Conservation (phyloP, 108 stramenopile genomes). For the Craspedostauros australis region DNA sequence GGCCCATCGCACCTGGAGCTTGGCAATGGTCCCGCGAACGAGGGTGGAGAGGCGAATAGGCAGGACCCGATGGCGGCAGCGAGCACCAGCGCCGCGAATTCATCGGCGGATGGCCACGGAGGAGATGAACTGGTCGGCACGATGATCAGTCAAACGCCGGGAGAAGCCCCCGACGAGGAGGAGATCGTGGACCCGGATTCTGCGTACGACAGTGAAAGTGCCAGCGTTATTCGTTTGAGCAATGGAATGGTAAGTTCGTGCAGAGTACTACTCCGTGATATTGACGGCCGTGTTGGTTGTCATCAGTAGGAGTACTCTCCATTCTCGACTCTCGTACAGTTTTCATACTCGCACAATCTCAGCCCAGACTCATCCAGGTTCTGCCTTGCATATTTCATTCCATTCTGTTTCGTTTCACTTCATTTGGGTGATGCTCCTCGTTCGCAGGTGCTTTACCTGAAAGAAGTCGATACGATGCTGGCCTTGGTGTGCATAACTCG, state of each 20-base stretch:
- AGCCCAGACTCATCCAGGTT: background rate
- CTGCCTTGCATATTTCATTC: background rate
- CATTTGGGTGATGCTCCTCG: background rate
- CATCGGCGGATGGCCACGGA: slow-evolving; percentile 3
- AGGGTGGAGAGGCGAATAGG: slow-evolving; percentile 7
- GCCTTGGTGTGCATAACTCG: slow-evolving; percentile 96
- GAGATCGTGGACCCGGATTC: slow-evolving; percentile 56
- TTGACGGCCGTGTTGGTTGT: no score
- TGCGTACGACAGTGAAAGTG: slow-evolving; percentile 89
- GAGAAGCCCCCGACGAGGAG: slow-evolving; percentile 41
- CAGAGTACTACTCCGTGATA: no score
- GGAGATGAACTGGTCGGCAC: slow-evolving; percentile 68
- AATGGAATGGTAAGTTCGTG: slow-evolving; percentile 94
- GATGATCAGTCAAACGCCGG: slow-evolving; percentile 57
- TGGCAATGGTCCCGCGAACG: slow-evolving; percentile 2
- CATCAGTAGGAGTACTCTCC: no score
- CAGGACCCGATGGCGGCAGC: slow-evolving; percentile 10
- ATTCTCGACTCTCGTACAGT: background rate
- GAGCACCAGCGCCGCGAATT: background rate
- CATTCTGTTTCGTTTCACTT: background rate
- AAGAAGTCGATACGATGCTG: slow-evolving; percentile 92
- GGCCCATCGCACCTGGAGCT: slow-evolving; percentile 32
- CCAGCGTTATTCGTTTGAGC: slow-evolving; percentile 91
- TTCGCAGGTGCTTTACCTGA: slow-evolving; percentile 69
- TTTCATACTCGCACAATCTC: background rate